These are phyloP conservation scores for Aureobasidium pullulans DNA, from an alignment of 2,329 filamentous ascomycete genomes.

Conservation along the genomic window DNA sequence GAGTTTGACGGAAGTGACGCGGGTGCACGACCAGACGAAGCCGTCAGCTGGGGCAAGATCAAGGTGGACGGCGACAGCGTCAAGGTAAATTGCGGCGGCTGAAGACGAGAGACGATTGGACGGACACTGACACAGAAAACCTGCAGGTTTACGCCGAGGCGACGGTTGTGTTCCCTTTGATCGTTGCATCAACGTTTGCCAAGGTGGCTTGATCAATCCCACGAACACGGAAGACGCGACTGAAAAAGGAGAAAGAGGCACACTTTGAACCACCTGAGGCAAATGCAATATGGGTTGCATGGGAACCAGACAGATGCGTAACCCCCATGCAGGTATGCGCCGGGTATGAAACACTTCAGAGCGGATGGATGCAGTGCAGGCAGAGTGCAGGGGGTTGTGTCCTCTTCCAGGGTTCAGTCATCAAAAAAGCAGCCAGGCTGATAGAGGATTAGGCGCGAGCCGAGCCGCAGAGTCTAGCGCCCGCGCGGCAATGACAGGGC, in stretches of 20 bases:
- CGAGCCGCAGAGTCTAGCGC: slow-evolving; percentile 7
- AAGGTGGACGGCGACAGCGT: slow-evolving; percentile 80
- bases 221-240: neutral
- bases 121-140: slow-evolving; percentile 4
- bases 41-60: slow-evolving; percentile 98
- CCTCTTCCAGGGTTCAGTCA: neutral
- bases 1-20: slow-evolving; percentile 98
- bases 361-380: neutral
- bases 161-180: slow-evolving; percentile 59
- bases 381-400: neutral
- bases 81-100: slow-evolving; percentile 52
- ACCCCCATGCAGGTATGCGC: neutral
- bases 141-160: slow-evolving; percentile 56
- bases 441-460: slow-evolving; percentile 11
- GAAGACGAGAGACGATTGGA: neutral
- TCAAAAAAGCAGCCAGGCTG: neutral
- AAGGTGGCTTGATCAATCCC: slow-evolving; percentile 22
- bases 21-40: slow-evolving; percentile 88
- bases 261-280: neutral
- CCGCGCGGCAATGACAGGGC: neutral
- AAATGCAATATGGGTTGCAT: neutral
- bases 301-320: neutral
- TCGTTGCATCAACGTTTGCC: slow-evolving; percentile 61
- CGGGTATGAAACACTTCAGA: neutral
- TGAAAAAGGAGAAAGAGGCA: neutral